These are phyloP conservation scores for Schizosaccharomyces octosporus DNA, from an alignment of 805 yeast genomes.

Conservation along the genomic window DNA sequence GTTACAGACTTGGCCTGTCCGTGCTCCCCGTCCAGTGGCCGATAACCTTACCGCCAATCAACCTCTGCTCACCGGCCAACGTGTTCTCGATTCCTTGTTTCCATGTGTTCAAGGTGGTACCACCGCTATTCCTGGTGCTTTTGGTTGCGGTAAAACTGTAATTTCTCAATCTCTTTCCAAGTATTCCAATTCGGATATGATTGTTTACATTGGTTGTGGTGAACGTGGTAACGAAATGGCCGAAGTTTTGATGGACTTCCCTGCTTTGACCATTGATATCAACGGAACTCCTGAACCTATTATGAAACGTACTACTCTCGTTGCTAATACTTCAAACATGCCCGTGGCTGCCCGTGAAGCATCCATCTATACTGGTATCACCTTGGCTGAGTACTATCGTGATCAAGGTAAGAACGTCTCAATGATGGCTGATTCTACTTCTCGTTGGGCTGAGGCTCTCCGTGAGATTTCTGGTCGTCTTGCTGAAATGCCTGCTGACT, in stretches of 20 bases:
- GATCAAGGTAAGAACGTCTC: constrained; percentile 98
- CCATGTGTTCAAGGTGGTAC: constrained; percentile 99
- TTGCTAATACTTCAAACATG: constrained; percentile 97
- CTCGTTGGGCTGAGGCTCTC: constrained; percentile 99
- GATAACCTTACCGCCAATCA: constrained; percentile 80
- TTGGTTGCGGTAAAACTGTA: constrained; percentile 97
- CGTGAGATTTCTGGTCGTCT: constrained; percentile 99
- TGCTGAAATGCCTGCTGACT: constrained; percentile 99
- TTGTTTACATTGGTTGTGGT: constrained; percentile 82
- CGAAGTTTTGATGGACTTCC: constrained; percentile 97
- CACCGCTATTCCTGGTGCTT: constrained; percentile 99
- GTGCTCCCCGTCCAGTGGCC: constrained; percentile 97
- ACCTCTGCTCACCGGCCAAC: constrained; percentile 93
- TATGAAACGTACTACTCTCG: constrained; percentile 97
- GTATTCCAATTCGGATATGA: constrained; percentile 90
- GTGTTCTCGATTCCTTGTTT: constrained; percentile 90
- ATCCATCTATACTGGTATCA: constrained; percentile 94
- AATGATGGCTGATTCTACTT: constrained; percentile 98
- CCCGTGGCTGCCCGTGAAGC: constrained; percentile 99
- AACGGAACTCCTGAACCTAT: constrained; percentile 91
- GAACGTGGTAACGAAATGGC: constrained; percentile 99
- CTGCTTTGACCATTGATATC: constrained; percentile 78
- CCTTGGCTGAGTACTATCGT: constrained; percentile 96
- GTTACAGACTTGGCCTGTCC: constrained; percentile 99
- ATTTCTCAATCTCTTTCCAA: constrained; percentile 93